Percentiles rank a stretch among this genome's conserved stretches.
These are phyloP conservation scores for Earliella scabrosa DNA, from an alignment of 1,284 basidiomycete species.

Conservation along the genomic window DNA sequence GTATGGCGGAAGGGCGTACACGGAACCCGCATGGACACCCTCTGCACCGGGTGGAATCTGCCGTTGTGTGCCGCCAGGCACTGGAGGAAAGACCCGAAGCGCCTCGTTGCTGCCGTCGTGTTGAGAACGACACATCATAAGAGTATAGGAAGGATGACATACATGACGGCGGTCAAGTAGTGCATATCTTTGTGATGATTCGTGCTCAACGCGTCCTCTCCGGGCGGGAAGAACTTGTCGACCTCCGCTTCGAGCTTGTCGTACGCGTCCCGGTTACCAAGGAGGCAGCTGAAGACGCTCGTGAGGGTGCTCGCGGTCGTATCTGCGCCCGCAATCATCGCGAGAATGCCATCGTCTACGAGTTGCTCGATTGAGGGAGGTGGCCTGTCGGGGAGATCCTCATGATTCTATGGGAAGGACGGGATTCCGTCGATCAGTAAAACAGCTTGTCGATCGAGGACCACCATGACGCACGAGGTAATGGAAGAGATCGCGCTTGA, in stretches of 20 bases:
- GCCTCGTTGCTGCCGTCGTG: conserved; percentile 54
- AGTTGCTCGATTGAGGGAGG: conserved; percentile 11
- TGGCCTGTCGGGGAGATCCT: conserved; percentile 18
- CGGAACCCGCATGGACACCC: neutral
- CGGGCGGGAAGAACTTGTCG: conserved; percentile 31
- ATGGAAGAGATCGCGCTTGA: conserved; percentile 26
- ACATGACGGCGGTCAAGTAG: conserved; percentile 38
- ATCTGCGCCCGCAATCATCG: conserved; percentile 35
- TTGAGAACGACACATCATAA: neutral
- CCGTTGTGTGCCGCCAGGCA: conserved; percentile 54
- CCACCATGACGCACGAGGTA: conserved; percentile 13
- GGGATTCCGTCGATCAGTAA: too few relatives aligned
- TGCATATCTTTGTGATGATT: conserved; percentile 28
- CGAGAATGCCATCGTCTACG: conserved; percentile 19
- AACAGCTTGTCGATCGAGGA: neutral
- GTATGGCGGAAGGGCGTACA: too few relatives aligned
- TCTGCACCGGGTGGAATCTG: conserved; percentile 30
- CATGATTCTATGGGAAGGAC: conserved; percentile 18
- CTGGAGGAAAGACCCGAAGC: conserved; percentile 56
- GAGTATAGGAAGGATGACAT: neutral
- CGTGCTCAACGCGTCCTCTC: conserved; percentile 27
- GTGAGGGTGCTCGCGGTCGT: conserved; percentile 32
- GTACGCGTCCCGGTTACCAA: conserved; percentile 24
- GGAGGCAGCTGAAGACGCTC: conserved; percentile 26
- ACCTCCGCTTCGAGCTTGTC: conserved; percentile 30